Evolutionary conservation across 176 grass and related monocot species (phyloP).

Genomic region (Dendrocalamus sinicus): DNA sequence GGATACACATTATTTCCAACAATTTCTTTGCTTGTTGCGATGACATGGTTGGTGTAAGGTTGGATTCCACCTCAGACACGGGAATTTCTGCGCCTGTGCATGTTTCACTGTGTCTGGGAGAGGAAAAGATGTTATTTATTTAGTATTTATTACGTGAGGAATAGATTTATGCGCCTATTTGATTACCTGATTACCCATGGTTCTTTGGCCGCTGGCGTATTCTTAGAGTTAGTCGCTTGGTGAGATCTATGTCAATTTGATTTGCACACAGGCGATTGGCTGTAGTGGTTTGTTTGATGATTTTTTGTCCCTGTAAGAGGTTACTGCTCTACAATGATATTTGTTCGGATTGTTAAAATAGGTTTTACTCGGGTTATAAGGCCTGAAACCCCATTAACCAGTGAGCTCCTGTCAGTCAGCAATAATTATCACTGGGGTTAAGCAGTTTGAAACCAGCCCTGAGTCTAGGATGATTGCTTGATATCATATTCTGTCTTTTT

Average conservation of each 20-base stretch:
- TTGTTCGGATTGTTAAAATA: background rate
- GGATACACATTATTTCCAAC: too few relatives aligned
- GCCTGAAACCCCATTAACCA: background rate
- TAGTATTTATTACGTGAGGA: background rate
- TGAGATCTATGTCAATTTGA: background rate
- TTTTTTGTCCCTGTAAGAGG: background rate
- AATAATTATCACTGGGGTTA: background rate
- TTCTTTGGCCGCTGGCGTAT: background rate
- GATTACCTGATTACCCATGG: background rate
- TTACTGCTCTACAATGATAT: background rate
- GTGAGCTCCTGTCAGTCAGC: background rate
- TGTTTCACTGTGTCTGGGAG: background rate
- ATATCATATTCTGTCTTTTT: background rate
- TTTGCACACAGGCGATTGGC: background rate
- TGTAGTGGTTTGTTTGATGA: background rate
- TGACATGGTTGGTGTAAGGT: background rate
- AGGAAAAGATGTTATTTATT: background rate
- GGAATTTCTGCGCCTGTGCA: background rate
- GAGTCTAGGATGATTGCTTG: slow-evolving; percentile 7
- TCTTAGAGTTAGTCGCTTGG: background rate
- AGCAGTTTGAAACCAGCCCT: background rate
- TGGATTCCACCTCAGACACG: background rate
- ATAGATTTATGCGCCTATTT: background rate
- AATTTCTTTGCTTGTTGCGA: background rate
- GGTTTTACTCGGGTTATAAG: background rate